Conservation (phyloP, 2,329 filamentous ascomycete genomes). For the Grosmannia huntii region DNA sequence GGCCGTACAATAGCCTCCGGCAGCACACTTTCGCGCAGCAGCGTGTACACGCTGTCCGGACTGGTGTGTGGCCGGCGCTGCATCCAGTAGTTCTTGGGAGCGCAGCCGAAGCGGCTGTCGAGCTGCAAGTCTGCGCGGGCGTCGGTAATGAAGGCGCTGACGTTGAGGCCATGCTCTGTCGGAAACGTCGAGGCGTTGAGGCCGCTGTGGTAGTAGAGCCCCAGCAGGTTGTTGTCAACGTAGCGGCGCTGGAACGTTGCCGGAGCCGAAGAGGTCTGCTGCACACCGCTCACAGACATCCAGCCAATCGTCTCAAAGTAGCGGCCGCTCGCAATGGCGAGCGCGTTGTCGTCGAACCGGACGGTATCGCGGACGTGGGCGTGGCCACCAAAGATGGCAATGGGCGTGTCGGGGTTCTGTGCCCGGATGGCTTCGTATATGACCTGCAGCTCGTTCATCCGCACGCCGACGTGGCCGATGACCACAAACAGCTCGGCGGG, state of each 20-base stretch:
- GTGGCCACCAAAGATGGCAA: slow-evolving; percentile 87
- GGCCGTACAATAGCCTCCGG: slow-evolving; percentile 50
- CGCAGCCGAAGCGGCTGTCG: slow-evolving; percentile 69
- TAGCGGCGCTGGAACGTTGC: slow-evolving; percentile 62
- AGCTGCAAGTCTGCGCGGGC: slow-evolving; percentile 60
- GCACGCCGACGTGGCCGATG: slow-evolving; percentile 71
- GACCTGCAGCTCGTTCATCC: slow-evolving; percentile 64
- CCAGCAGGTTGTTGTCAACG: slow-evolving; percentile 87
- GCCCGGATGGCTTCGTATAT: slow-evolving; percentile 70
- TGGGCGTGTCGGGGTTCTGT: slow-evolving; percentile 67
- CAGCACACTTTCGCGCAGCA: slow-evolving; percentile 64
- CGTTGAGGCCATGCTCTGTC: slow-evolving; percentile 60
- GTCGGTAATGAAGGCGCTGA: slow-evolving; percentile 54
- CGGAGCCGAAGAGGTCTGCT: neutral
- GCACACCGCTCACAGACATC: slow-evolving; percentile 52
- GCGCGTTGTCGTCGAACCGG: slow-evolving; percentile 64
- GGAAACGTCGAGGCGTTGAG: slow-evolving; percentile 60
- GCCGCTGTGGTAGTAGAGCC: slow-evolving; percentile 68
- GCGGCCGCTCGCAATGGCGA: slow-evolving; percentile 73
- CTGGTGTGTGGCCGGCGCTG: slow-evolving; percentile 62
- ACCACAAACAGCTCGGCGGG: slow-evolving; percentile 72
- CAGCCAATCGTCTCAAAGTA: slow-evolving; percentile 96
- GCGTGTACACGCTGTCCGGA: slow-evolving; percentile 65
- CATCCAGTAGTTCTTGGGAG: slow-evolving; percentile 71
- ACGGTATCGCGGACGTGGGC: slow-evolving; percentile 77